Evolutionary conservation across 768 basidiomycete species (phyloP).

Genomic region (Suillus placidus): DNA sequence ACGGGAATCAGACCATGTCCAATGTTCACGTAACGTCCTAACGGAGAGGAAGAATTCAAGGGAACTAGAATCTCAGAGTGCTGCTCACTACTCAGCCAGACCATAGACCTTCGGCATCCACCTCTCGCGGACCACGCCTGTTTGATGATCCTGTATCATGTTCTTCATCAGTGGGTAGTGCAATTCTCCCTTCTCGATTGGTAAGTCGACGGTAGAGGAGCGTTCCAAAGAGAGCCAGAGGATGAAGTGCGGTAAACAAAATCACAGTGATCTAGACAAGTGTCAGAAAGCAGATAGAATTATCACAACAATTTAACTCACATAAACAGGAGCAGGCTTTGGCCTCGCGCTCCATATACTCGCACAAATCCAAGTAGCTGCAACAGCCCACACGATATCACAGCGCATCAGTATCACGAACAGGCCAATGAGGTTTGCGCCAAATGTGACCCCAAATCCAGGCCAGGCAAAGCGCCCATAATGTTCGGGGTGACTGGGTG

Average conservation of each 20-base stretch:
- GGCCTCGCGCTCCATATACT: slow-evolving; percentile 63
- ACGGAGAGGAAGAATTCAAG: neutral
- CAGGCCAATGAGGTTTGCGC: slow-evolving; percentile 62
- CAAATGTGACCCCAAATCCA: slow-evolving; percentile 69
- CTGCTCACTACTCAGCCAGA: slow-evolving; percentile 14
- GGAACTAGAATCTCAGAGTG: neutral
- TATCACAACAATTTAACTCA: slow-evolving; percentile 37
- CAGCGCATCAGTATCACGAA: slow-evolving; percentile 56
- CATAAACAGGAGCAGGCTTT: slow-evolving; percentile 67
- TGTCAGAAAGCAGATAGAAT: neutral
- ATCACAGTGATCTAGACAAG: slow-evolving; percentile 55
- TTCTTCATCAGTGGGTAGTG: slow-evolving; percentile 41
- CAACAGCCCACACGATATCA: slow-evolving; percentile 77
- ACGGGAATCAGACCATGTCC: neutral
- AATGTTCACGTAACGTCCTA: neutral
- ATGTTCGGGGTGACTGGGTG: slow-evolving; percentile 50
- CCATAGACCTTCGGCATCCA: slow-evolving; percentile 47
- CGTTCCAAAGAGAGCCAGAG: slow-evolving; percentile 55
- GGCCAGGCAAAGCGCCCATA: slow-evolving; percentile 67
- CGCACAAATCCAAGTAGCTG: slow-evolving; percentile 73
- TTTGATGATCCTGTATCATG: slow-evolving; percentile 9
- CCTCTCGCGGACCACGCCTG: slow-evolving; percentile 39
- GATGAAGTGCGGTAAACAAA: slow-evolving; percentile 67
- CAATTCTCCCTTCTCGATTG: slow-evolving; percentile 38
- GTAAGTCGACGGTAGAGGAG: slow-evolving; percentile 40